These are phyloP conservation scores for Sporisorium graminicola DNA, from an alignment of 1,284 basidiomycete species.

Conservation along the genomic window DNA sequence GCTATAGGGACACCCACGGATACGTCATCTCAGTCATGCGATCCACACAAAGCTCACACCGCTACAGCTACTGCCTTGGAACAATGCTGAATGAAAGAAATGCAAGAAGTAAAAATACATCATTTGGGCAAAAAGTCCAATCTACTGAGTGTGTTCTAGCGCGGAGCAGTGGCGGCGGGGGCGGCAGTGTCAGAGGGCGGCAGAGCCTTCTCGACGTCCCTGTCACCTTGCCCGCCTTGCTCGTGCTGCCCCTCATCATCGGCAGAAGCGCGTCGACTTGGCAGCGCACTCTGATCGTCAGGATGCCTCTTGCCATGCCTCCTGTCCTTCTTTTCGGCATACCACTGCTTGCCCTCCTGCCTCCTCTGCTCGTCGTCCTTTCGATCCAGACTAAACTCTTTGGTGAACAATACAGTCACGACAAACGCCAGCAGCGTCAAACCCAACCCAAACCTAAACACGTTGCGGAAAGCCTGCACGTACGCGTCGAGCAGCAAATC, in stretches of 20 bases:
- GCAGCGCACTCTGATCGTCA: slow-evolving; percentile 3
- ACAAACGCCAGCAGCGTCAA: slow-evolving; percentile 56
- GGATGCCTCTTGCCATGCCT: slow-evolving; percentile 18
- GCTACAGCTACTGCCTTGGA: too few species aligned
- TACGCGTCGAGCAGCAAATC: slow-evolving; percentile 74
- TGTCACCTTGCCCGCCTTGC: not conserved
- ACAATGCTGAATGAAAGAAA: too few species aligned
- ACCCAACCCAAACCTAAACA: slow-evolving; percentile 72
- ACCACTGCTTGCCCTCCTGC: slow-evolving; percentile 69
- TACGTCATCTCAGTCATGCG: too few species aligned
- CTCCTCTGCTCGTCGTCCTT: slow-evolving; percentile 74
- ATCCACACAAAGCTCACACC: too few species aligned
- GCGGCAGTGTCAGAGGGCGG: not conserved
- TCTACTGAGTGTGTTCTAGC: not conserved
- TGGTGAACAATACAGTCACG: slow-evolving; percentile 73
- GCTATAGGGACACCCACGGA: too few species aligned
- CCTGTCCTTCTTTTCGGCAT: slow-evolving; percentile 38
- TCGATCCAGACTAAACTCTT: slow-evolving; percentile 75
- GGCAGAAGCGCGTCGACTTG: slow-evolving; percentile 7
- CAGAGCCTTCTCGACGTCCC: slow-evolving; percentile 10
- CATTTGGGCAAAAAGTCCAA: not conserved
- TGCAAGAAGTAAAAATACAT: too few species aligned
- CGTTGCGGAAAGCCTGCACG: slow-evolving; percentile 74
- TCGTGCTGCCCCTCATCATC: not conserved
- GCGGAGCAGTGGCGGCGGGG: not conserved